Conservation (phyloP, 2,329 filamentous ascomycete species). For the Stagonosporopsis chrysanthemi region DNA sequence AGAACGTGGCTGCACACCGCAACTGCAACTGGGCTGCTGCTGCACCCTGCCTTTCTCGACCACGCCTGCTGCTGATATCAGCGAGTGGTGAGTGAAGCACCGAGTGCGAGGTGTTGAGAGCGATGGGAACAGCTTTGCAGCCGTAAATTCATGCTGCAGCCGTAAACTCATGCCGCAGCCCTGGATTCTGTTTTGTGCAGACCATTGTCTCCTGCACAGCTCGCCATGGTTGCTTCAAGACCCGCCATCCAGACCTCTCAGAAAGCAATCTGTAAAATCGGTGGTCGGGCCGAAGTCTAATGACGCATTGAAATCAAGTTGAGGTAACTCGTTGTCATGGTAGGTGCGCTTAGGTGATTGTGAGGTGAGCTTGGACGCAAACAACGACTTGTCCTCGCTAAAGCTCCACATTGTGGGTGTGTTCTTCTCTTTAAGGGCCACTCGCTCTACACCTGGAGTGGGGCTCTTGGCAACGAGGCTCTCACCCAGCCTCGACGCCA, state of each 20-base stretch:
- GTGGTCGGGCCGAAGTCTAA: constrained; percentile 32
- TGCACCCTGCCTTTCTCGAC: constrained; percentile 21
- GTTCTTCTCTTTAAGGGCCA: constrained; percentile 42
- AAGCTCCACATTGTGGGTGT: constrained; percentile 23
- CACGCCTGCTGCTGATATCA: constrained; percentile 22
- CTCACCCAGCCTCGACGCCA: constrained; percentile 25
- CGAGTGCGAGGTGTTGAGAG: background rate
- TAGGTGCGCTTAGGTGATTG: constrained; percentile 4
- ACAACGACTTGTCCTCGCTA: constrained; percentile 29
- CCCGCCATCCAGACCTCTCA: constrained; percentile 31
- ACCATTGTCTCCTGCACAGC: background rate
- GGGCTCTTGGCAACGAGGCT: constrained; percentile 30
- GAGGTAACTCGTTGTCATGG: constrained; percentile 27
- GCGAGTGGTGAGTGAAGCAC: constrained; percentile 1
- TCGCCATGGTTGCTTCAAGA: constrained; percentile 13
- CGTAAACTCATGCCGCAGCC: background rate
- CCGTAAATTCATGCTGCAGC: background rate
- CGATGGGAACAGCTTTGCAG: background rate
- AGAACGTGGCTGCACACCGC: constrained; percentile 49
- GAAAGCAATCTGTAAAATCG: constrained; percentile 38
- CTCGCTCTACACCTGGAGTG: constrained; percentile 28
- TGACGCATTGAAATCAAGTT: constrained; percentile 33
- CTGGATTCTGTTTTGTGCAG: background rate
- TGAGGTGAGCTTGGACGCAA: background rate
- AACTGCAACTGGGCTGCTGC: constrained; percentile 21